Base-by-base conservation (phyloP, 331 rosid genomes). In the Ulmus americana region DNA sequence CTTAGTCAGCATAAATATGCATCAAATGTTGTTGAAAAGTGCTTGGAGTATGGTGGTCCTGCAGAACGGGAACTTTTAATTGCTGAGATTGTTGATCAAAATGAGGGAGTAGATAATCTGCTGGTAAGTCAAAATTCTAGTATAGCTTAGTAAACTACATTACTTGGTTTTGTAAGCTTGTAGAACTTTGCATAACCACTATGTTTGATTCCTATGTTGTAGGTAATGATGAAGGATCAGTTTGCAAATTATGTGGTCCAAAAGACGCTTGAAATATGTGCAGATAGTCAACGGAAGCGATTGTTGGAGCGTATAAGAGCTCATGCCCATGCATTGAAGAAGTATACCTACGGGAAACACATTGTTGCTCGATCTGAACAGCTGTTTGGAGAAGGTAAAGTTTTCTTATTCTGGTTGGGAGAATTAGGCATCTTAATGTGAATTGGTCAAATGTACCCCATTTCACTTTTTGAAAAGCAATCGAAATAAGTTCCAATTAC, bases 151-250 rank as follows among this genome's bases (percentile, higher is more conserved):
- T 7, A 12, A 49, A 5, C 9, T 53, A 3, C 58, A 2, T 20
- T 53, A 52, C 38, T 9, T 50, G 2, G 7, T 7, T 52, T 48
- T 48, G 6, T 69, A 7, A 12, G 40, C 14, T 63, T 39, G 53
- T 63, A 51, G 52, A 65, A 50, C 12, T 10, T 58, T n/a, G 55
- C 65, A 39, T 58, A 58, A 51, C 15, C 35, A 56, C 62, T 28
- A 38, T 59, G 20, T 59, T 59, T 48, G 13, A 42, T 64, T 70
- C 68, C 69, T 59, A 7, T 54, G 14, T 39, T 72, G 70, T 28
- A 86, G 94, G 59, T 56, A 48, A 86, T 86, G 89, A 86, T 86
- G 89, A 85, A 85, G 71, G 91, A 82, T 59, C 91, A 82, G 58
- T 85, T 66, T 69, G 90, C 85, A 46, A 85, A 86, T 77, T 86